Evolutionary conservation across 1,284 basidiomycete species (phyloP).

Genomic region (Puccinia novopanici): DNA sequence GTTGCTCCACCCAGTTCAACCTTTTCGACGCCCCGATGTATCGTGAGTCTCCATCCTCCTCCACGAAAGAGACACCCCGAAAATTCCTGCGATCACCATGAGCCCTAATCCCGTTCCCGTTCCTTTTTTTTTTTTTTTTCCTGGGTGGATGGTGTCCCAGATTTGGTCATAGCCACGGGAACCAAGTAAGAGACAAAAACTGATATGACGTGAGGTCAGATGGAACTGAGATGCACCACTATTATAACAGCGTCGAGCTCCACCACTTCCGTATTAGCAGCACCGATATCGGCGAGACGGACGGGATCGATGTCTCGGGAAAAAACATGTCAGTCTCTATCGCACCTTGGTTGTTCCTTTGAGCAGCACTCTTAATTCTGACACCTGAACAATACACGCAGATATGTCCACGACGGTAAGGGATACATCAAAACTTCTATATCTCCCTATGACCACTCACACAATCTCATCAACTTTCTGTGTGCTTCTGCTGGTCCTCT

Average conservation of each 20-base stretch:
- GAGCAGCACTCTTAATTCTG: background rate
- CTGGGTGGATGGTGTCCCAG: too few relatives aligned
- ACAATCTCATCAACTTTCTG: too few relatives aligned
- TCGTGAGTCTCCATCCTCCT: background rate
- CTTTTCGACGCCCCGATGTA: conserved; percentile 33
- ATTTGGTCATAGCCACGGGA: conserved; percentile 26
- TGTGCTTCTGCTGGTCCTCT: background rate
- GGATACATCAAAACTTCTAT: background rate
- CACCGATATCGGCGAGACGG: conserved; percentile 25
- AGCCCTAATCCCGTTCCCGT: background rate
- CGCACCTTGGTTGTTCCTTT: background rate
- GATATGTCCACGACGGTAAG: conserved; percentile 37
- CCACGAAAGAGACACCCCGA: background rate
- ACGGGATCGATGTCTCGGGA: conserved; percentile 39
- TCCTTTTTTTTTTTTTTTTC: background rate
- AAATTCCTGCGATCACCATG: too few relatives aligned
- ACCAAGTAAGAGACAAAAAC: conserved; percentile 20
- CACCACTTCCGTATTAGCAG: conserved; percentile 41
- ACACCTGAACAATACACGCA: background rate
- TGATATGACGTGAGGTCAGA: background rate
- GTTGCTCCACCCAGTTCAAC: background rate
- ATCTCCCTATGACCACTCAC: too few relatives aligned
- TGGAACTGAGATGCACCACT: background rate
- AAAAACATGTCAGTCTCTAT: conserved; percentile 14
- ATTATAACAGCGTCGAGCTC: conserved; percentile 11